Evolutionary conservation across 345 rosid species (phyloP), one percentile per base, ranked within the genome.

Genomic region (Erysimum cheiranthoides): DNA sequence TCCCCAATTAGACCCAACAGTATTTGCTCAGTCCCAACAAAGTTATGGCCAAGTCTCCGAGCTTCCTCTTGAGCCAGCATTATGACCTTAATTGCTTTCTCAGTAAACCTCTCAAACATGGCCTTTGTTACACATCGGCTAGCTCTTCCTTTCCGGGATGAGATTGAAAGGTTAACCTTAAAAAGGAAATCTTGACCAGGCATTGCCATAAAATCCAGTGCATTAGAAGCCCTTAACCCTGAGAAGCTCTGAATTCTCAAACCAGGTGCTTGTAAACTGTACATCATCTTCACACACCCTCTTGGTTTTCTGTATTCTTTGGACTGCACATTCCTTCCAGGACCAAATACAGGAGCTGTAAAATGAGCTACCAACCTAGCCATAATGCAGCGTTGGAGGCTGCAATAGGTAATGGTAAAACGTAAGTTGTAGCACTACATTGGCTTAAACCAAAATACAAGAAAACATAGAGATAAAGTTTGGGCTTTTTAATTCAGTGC

Each of bases 51-150:
- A 71, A 94, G 96, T 59, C 97, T 85, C 70, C 92, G 82, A 36
- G 99, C 97, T 84, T 95, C 99, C 83, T 92, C 97, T 80, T 95
- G 97, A 46, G 99, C 86, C 79, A 89, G 92, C 97, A 90, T 90
- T 47, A 95, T 92, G 25, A 92, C 99, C 86, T 95, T 92, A 61
- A 95, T 92, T 53, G 97, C 92, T 76, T 95, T 92, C 78, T 95
- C 97, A 0, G 99, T 92, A 74, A 92, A 95, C 30, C 97, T 86
- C 85, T 95, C 97, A 73, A 92, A 92, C 99, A 95, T 90, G 42
- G 97, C 97, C 76, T 81, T 87, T 31, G 86, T 61, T 5, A 78
- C 85, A 79, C 74, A 79, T 34, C 90, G 73, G 65, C 84, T 79
- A 66, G 82, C 85, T 73, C 65, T 90, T 43, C 73, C 86, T 62